Percentiles rank a stretch among this genome's conserved stretches.
Conservation (phyloP, 2,329 filamentous ascomycete genomes). For the Colletotrichum horii region DNA sequence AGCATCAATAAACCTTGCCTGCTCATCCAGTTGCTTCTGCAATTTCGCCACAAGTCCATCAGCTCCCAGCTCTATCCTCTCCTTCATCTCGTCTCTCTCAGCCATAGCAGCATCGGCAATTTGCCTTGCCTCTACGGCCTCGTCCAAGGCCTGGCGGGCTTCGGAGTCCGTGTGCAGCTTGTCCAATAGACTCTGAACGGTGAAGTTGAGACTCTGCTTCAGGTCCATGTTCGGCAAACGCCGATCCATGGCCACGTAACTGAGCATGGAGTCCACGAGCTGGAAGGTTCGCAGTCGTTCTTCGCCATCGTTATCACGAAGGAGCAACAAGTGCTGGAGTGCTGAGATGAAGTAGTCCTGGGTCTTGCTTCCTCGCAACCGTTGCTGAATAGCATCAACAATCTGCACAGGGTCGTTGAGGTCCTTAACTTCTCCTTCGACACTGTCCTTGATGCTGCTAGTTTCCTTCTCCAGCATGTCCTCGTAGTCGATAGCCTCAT, state of each 20-base stretch:
- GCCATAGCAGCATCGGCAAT: slow-evolving; percentile 96
- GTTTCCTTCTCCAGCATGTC: slow-evolving; percentile 92
- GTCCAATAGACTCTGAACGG: slow-evolving; percentile 92
- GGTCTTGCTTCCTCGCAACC: slow-evolving; percentile 81
- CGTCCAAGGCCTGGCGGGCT: slow-evolving; percentile 88
- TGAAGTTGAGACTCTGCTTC: slow-evolving; percentile 97
- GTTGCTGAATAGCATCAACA: slow-evolving; percentile 88
- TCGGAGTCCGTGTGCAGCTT: slow-evolving; percentile 97
- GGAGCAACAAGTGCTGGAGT: slow-evolving; percentile 92
- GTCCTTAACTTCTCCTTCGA: slow-evolving; percentile 87
- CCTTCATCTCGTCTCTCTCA: slow-evolving; percentile 93
- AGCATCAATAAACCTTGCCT: slow-evolving; percentile 87
- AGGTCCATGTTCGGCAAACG: slow-evolving; percentile 95
- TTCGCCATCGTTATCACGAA: slow-evolving; percentile 89
- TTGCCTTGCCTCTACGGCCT: slow-evolving; percentile 86
- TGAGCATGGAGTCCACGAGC: slow-evolving; percentile 97
- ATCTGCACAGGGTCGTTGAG: slow-evolving; percentile 93
- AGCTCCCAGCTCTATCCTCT: slow-evolving; percentile 86
- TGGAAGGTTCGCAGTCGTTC: slow-evolving; percentile 96
- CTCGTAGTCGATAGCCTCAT: slow-evolving; percentile 98
- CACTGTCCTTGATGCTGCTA: slow-evolving; percentile 86
- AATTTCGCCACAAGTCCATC: slow-evolving; percentile 93
- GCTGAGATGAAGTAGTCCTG: slow-evolving; percentile 97
- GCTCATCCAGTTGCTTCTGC: slow-evolving; percentile 93
- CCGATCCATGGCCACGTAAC: slow-evolving; percentile 98